A percentile compares a stretch with the other conserved stretches of the same genome.
These are phyloP conservation scores for Fremontodendron californicum DNA, from an alignment of 345 rosid genomes.

Conservation along the genomic window DNA sequence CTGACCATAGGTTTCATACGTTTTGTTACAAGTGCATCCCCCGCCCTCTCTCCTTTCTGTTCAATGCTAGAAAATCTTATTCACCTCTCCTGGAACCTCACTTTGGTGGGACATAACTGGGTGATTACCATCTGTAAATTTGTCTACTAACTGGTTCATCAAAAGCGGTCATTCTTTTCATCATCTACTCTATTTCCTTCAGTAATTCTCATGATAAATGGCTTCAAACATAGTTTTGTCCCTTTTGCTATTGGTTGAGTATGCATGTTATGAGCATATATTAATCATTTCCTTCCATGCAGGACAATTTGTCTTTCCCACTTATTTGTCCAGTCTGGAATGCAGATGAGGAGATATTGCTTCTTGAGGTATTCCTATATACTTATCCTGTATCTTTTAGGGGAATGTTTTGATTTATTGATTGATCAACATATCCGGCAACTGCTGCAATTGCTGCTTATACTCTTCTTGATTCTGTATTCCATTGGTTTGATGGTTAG, in stretches of 20 bases:
- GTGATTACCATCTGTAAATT: not conserved
- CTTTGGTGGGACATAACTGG: not conserved
- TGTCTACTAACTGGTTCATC: not conserved
- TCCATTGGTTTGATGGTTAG: conserved; percentile 27
- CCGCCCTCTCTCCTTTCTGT: not conserved
- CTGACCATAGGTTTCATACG: not conserved
- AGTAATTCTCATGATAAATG: not conserved
- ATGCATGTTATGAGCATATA: not conserved
- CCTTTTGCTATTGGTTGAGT: not conserved
- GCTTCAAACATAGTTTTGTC: not conserved
- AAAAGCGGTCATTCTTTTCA: not conserved
- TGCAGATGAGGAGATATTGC: conserved; percentile 90
- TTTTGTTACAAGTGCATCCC: not conserved
- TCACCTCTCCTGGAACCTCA: not conserved
- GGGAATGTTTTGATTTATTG: not conserved
- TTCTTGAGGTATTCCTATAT: conserved; percentile 68
- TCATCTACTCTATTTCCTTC: not conserved
- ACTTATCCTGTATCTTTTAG: not conserved
- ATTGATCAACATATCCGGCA: not conserved
- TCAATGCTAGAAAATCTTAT: not conserved
- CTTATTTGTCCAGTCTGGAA: conserved; percentile 88
- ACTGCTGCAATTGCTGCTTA: conserved; percentile 7
- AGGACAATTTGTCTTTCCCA: conserved; percentile 95
- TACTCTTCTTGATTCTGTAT: conserved; percentile 13
- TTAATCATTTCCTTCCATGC: conserved; percentile 23